Base-by-base conservation (phyloP, 768 basidiomycete genomes). In the Xerocomus spinulosus region DNA sequence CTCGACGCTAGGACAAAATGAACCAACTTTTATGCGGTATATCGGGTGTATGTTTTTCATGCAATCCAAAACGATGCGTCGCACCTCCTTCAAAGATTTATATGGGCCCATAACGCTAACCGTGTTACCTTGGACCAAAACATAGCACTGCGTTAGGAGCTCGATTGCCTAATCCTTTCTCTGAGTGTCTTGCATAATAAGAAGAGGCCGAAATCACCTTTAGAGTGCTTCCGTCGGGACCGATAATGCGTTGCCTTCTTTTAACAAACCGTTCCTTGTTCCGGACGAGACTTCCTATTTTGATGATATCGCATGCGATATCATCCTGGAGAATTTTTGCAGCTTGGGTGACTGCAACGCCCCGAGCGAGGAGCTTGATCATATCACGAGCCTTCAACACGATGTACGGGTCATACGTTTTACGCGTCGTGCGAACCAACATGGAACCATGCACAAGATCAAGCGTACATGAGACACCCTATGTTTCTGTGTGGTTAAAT, bases 1-100 rank as follows among this genome's bases (percentile, higher is more conserved):
- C 18, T 14, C 13, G 18, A 36, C 21, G 15, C 14, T 25, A 25
- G 25, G 17, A 34, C 28, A 30, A 23, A 44, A 50, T 50, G 24
- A 45, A 44, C 52, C 18, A 33, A 90, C 93, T 70, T 99, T 99
- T 69, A 99, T 99, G 58, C 93, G 85, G 66, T 99, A 99, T 63
- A 99, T 98, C 2, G 96, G 96, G 62, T 99, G 96, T 45, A 98
- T 87, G 64, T 99, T 99, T 72, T 87, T 93, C 96, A 99, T 98
- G 73, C 96, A 99, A 63, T 99, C 96, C 34, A 97, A 68, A n/a
- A 99, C 81, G 52, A 98, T 97, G 57, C 94, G 72, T 49, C 96
- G 78, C 10, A 99, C 95, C 68, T 99, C 96, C 66, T 97, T 98
- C 17, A 99, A 73, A 0, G 87, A 86, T 62, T 95, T 96, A 73